Percentiles rank a stretch among this genome's conserved stretches.
Evolutionary conservation across 176 grass and related monocot genomes (phyloP).

Genomic region (Aegilops speltoides): DNA sequence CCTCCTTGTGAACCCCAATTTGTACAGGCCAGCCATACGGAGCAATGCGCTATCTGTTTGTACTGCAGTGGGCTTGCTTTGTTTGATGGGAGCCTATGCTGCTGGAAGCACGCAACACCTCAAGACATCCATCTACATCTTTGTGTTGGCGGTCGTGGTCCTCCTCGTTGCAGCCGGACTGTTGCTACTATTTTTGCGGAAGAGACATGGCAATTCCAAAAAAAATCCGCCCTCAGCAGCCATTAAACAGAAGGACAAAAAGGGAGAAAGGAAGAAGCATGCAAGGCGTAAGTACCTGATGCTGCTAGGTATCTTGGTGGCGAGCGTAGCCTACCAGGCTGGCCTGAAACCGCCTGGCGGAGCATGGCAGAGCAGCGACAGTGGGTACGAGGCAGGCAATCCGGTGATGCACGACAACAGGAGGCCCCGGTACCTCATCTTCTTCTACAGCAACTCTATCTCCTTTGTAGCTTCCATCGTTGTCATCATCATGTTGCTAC

Average conservation of each 20-base stretch:
- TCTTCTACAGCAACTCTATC: not conserved
- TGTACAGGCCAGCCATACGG: conserved; percentile 23
- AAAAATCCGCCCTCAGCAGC: too few relatives aligned
- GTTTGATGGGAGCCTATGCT: conserved; percentile 36
- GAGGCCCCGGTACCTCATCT: not conserved
- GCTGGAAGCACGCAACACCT: conserved; percentile 30
- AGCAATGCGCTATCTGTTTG: conserved; percentile 40
- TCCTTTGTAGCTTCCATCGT: conserved; percentile 7
- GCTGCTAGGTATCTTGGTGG: too few relatives aligned
- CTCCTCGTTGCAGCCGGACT: not conserved
- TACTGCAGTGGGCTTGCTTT: conserved; percentile 25
- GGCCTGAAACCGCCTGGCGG: too few relatives aligned
- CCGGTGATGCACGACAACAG: conserved; percentile 22
- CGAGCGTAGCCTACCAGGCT: too few relatives aligned
- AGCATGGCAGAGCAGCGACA: too few relatives aligned
- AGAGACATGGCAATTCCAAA: too few relatives aligned
- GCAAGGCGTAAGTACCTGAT: too few relatives aligned
- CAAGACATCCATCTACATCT: conserved; percentile 37
- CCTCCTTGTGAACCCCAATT: conserved; percentile 38
- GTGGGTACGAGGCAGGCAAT: not conserved
- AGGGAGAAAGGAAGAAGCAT: too few relatives aligned
- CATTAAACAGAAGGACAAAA: too few relatives aligned
- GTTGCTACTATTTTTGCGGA: not conserved
- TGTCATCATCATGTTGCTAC: not conserved
- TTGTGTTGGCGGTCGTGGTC: not conserved